A percentile compares a stretch with the other conserved stretches of the same genome.
Evolutionary conservation across 1,139 yeast genomes (phyloP).

Genomic region (Geotrichum fermentans): DNA sequence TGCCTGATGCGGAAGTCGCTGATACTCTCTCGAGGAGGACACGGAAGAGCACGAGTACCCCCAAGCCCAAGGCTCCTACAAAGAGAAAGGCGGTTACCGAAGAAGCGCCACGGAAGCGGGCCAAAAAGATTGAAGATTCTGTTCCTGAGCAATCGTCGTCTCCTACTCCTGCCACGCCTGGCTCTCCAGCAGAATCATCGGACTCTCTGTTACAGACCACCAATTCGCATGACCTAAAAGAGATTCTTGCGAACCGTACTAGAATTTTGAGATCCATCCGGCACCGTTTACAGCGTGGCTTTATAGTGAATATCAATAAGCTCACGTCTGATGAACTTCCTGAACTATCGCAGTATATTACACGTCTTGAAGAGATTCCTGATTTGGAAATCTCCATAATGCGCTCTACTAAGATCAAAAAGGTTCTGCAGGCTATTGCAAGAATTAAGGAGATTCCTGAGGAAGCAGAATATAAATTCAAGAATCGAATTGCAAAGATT

Average conservation of each 20-base stretch:
- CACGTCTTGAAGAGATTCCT: slow-evolving; percentile 32
- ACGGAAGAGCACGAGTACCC: background rate
- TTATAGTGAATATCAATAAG: slow-evolving; percentile 28
- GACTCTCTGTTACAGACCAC: slow-evolving; percentile 11
- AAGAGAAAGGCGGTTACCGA: background rate
- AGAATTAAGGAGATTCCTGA: slow-evolving; percentile 28
- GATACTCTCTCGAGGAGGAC: background rate
- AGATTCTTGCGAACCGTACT: slow-evolving; percentile 26
- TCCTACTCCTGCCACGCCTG: background rate
- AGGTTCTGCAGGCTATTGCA: slow-evolving; percentile 34
- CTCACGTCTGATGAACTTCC: slow-evolving; percentile 29
- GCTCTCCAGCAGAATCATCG: background rate
- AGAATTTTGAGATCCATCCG: slow-evolving; percentile 30
- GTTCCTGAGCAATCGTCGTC: background rate
- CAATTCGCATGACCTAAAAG: slow-evolving; percentile 26
- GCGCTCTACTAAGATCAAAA: slow-evolving; percentile 36
- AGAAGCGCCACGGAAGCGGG: background rate
- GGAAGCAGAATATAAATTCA: slow-evolving; percentile 30
- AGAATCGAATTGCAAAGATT: slow-evolving; percentile 28
- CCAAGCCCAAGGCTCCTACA: background rate
- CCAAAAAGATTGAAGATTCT: background rate
- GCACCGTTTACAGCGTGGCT: slow-evolving; percentile 34
- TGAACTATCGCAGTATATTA: slow-evolving; percentile 27
- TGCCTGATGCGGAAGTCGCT: slow-evolving; percentile 28
- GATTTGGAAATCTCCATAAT: slow-evolving; percentile 37